Evolutionary conservation across 768 basidiomycete genomes (phyloP).

Genomic region (Lentinula lateritia): DNA sequence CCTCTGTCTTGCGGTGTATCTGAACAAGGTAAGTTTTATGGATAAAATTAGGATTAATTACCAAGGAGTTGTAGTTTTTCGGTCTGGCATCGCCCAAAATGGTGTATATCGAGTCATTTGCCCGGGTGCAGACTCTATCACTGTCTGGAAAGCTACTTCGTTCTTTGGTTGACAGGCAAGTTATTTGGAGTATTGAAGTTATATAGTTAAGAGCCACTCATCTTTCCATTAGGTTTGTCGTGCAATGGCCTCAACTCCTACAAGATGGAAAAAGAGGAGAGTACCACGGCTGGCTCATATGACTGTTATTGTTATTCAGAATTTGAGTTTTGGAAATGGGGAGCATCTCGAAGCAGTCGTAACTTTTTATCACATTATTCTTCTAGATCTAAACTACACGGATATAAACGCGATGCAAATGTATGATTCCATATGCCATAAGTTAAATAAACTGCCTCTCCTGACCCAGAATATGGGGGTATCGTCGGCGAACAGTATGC

Average conservation of each 20-base stretch:
- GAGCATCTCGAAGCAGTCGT: too few species aligned
- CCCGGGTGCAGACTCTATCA: slow-evolving; percentile 76
- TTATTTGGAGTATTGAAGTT: background rate
- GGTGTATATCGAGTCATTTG: slow-evolving; percentile 93
- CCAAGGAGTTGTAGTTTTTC: slow-evolving; percentile 50
- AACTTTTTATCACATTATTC: background rate
- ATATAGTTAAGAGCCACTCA: background rate
- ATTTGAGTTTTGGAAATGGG: background rate
- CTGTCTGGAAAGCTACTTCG: slow-evolving; percentile 80
- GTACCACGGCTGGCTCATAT: slow-evolving; percentile 65
- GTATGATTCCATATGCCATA: too few species aligned
- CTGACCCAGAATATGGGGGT: too few species aligned
- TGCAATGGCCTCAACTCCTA: slow-evolving; percentile 78
- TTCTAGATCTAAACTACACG: background rate
- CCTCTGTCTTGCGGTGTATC: slow-evolving; percentile 62
- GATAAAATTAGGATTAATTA: background rate
- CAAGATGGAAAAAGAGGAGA: slow-evolving; percentile 37
- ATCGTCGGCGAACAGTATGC: too few species aligned
- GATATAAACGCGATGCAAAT: too few species aligned
- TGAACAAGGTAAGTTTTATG: slow-evolving; percentile 57
- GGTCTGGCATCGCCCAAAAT: slow-evolving; percentile 65
- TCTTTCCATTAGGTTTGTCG: slow-evolving; percentile 60
- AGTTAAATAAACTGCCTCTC: too few species aligned
- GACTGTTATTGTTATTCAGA: slow-evolving; percentile 12
- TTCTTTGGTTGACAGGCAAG: slow-evolving; percentile 76